Conservation (phyloP, 805 yeast genomes). For the Schizosaccharomyces osmophilus region DNA sequence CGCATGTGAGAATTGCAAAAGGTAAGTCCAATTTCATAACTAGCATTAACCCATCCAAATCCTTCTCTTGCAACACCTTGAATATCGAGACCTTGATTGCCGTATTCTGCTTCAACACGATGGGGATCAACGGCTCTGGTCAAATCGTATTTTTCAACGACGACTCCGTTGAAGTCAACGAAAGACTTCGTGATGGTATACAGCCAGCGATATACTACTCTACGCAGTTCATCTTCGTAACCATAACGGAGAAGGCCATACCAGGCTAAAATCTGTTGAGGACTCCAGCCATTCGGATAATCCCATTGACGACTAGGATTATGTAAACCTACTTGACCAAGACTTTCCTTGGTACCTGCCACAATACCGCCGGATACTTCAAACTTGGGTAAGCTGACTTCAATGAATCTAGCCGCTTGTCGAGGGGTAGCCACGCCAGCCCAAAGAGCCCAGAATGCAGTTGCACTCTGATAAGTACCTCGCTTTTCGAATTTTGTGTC, state of each 20-base stretch:
- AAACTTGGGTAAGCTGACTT: slow-evolving; percentile 34
- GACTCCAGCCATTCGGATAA: slow-evolving; percentile 96
- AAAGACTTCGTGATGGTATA: slow-evolving; percentile 68
- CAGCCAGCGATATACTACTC: slow-evolving; percentile 75
- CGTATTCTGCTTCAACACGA: slow-evolving; percentile 83
- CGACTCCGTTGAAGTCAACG: slow-evolving; percentile 81
- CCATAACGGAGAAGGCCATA: slow-evolving; percentile 57
- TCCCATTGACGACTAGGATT: slow-evolving; percentile 95
- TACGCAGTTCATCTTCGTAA: slow-evolving; percentile 31
- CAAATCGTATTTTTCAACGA: slow-evolving; percentile 86
- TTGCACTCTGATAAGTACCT: slow-evolving; percentile 57
- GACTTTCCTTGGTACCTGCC: slow-evolving; percentile 50
- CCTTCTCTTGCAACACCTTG: slow-evolving; percentile 90
- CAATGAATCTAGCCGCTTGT: slow-evolving; percentile 43
- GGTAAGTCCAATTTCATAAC: slow-evolving; percentile 49
- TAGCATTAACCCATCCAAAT: slow-evolving; percentile 94
- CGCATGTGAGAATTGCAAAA: slow-evolving; percentile 39
- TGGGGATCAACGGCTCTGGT: slow-evolving; percentile 66
- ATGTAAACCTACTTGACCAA: slow-evolving; percentile 44
- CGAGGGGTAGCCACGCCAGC: slow-evolving; percentile 39
- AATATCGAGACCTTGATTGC: slow-evolving; percentile 83
- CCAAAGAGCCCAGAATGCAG: slow-evolving; percentile 85
- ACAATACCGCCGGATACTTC: slow-evolving; percentile 79
- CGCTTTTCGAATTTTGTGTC: slow-evolving; percentile 32
- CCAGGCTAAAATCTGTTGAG: slow-evolving; percentile 92